A percentile compares a stretch with the other conserved stretches of the same genome.
These are phyloP conservation scores for Cladosporium cucumerinum DNA, from an alignment of 2,329 filamentous ascomycete genomes.

Conservation along the genomic window DNA sequence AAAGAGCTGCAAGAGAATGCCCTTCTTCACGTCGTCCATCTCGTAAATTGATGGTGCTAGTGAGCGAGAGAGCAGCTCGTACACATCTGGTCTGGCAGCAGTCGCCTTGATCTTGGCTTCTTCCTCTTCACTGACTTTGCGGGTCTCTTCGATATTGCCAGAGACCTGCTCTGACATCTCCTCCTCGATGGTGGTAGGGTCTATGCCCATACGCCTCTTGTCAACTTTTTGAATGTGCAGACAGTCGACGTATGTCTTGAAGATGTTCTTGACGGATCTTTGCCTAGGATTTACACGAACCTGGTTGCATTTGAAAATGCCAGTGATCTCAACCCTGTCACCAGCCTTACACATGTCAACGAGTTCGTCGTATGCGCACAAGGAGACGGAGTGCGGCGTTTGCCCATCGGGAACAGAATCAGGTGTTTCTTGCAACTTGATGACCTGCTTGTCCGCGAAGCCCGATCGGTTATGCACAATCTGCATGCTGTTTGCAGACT, in stretches of 20 bases:
- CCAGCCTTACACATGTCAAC: constrained; percentile 98
- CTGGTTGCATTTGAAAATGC: constrained; percentile 92
- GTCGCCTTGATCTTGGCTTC: constrained; percentile 83
- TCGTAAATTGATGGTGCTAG: constrained; percentile 95
- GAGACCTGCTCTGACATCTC: constrained; percentile 70
- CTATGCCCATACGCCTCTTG: constrained; percentile 88
- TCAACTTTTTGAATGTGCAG: constrained; percentile 96
- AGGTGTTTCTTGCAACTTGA: constrained; percentile 96
- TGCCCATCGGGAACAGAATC: constrained; percentile 93
- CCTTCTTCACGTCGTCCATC: constrained; percentile 98
- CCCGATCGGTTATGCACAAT: constrained; percentile 93
- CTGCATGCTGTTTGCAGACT: constrained; percentile 91
- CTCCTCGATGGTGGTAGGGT: constrained; percentile 81
- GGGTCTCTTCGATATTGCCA: constrained; percentile 74
- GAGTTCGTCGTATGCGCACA: constrained; percentile 94
- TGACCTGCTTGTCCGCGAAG: constrained; percentile 97
- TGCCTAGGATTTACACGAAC: constrained; percentile 93
- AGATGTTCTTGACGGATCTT: constrained; percentile 86
- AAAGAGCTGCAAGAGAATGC: constrained; percentile 92
- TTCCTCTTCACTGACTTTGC: constrained; percentile 80
- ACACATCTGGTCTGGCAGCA: constrained; percentile 77
- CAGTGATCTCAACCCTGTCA: constrained; percentile 91
- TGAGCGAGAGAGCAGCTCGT: constrained; percentile 86
- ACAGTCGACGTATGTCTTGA: constrained; percentile 97
- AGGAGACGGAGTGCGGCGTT: constrained; percentile 92